Conservation (phyloP, 2,329 filamentous ascomycete species). For the Diaporthe eres region DNA sequence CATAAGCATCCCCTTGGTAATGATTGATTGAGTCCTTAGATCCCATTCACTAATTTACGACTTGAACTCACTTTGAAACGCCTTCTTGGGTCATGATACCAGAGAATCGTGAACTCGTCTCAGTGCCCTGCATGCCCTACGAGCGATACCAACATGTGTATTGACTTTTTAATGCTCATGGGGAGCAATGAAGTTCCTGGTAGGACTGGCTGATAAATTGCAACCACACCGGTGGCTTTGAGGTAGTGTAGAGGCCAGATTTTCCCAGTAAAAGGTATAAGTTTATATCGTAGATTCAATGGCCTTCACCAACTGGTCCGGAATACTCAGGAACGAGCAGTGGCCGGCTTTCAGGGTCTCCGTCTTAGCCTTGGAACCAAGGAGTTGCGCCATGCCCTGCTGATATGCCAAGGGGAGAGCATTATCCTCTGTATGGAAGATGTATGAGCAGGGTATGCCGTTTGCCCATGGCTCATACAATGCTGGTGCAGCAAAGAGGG, state of each 20-base stretch:
- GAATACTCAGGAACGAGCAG: slow-evolving; percentile 41
- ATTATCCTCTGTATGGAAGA: slow-evolving; percentile 40
- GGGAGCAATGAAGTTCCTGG: too few relatives aligned
- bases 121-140: too few relatives aligned
- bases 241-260: not conserved
- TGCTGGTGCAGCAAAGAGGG: slow-evolving; percentile 36
- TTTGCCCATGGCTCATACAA: slow-evolving; percentile 42
- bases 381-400: slow-evolving; percentile 41
- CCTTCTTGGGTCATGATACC: too few relatives aligned
- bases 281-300: not conserved
- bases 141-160: too few relatives aligned
- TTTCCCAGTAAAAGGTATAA: not conserved
- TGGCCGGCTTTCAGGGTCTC: slow-evolving; percentile 40
- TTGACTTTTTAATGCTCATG: too few relatives aligned
- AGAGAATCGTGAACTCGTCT: too few relatives aligned
- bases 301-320: slow-evolving; percentile 35
- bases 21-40: too few relatives aligned
- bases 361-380: slow-evolving; percentile 27
- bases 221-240: not conserved
- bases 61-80: too few relatives aligned
- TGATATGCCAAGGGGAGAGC: slow-evolving; percentile 39
- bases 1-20: too few relatives aligned
- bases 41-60: too few relatives aligned
- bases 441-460: slow-evolving; percentile 41
- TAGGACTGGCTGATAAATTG: too few relatives aligned